A percentile compares a stretch with the other conserved stretches of the same genome.
Evolutionary conservation across 208 protist species (phyloP).

Genomic region (Porcisia deanei): DNA sequence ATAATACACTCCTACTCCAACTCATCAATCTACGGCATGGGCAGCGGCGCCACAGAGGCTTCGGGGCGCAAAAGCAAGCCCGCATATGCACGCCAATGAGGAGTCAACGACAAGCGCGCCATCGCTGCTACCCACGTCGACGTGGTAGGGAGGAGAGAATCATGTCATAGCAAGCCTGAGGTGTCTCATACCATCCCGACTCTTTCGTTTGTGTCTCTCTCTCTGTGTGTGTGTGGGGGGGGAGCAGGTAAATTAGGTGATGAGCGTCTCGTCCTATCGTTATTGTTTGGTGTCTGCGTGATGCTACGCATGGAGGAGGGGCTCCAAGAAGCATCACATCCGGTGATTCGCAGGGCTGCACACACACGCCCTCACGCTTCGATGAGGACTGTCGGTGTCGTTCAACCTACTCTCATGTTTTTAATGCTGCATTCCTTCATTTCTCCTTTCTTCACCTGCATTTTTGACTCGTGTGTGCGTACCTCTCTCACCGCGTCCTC

Average conservation of each 20-base stretch:
- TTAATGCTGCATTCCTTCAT: background rate
- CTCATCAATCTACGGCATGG: background rate
- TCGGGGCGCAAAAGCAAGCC: background rate
- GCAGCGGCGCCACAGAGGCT: background rate
- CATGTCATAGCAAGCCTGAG: background rate
- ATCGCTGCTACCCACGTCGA: background rate
- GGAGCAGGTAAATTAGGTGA: too few relatives aligned
- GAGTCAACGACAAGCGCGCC: background rate
- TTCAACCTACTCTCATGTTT: too few relatives aligned
- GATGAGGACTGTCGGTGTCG: too few relatives aligned
- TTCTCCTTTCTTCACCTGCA: background rate
- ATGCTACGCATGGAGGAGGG: too few relatives aligned
- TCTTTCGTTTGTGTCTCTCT: background rate
- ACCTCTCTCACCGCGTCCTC: background rate
- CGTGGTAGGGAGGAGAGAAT: background rate
- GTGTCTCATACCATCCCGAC: background rate
- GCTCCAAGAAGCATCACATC: too few relatives aligned
- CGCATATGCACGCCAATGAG: background rate
- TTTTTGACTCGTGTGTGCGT: background rate
- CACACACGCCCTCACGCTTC: too few relatives aligned
- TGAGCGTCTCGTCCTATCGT: too few relatives aligned
- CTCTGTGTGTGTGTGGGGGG: background rate
- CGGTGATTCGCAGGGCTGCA: too few relatives aligned
- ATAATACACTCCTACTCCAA: background rate
- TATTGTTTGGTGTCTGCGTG: too few relatives aligned